Evolutionary conservation across 192 early-diverging fungal species (phyloP).

Genomic region (Linnemannia hyalina): DNA sequence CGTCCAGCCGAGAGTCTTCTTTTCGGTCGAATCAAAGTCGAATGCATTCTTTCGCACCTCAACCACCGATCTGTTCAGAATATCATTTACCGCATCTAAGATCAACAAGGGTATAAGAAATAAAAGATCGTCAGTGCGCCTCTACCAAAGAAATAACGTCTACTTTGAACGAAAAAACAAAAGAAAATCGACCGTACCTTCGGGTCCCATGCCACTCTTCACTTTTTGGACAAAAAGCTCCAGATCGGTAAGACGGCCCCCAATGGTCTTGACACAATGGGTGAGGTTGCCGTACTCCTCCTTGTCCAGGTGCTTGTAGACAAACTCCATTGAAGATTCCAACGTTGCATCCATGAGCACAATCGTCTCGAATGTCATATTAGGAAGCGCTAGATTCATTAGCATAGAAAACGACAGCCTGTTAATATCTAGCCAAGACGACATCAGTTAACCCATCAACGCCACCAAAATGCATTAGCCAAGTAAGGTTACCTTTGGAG

Average conservation of each 20-base stretch:
- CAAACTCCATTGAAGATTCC: conserved; percentile 72
- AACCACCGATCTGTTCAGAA: conserved; percentile 81
- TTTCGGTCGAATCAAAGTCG: conserved; percentile 67
- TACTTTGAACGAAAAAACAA: background rate
- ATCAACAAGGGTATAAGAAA: background rate
- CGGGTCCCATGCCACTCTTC: conserved; percentile 71
- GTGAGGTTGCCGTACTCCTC: conserved; percentile 52
- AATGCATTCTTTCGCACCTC: conserved; percentile 93
- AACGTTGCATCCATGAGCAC: conserved; percentile 78
- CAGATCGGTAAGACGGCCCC: conserved; percentile 93
- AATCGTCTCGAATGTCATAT: conserved; percentile 76
- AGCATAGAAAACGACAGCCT: background rate
- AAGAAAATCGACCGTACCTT: conserved; percentile 58
- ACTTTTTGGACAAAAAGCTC: conserved; percentile 93
- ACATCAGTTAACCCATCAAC: background rate
- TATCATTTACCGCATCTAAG: conserved; percentile 84
- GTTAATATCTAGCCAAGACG: background rate
- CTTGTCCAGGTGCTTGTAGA: conserved; percentile 62
- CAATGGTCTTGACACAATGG: conserved; percentile 77
- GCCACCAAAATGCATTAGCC: background rate
- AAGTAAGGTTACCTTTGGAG: conserved; percentile 67
- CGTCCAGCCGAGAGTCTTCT: conserved; percentile 74
- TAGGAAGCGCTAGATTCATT: conserved; percentile 68
- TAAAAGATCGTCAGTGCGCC: background rate
- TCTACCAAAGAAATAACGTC: background rate